A percentile compares a stretch with the other conserved stretches of the same genome.
phyloP scores from a whole-genome alignment of 495 filamentous ascomycete species.

The Thozetella sp. region DNA sequence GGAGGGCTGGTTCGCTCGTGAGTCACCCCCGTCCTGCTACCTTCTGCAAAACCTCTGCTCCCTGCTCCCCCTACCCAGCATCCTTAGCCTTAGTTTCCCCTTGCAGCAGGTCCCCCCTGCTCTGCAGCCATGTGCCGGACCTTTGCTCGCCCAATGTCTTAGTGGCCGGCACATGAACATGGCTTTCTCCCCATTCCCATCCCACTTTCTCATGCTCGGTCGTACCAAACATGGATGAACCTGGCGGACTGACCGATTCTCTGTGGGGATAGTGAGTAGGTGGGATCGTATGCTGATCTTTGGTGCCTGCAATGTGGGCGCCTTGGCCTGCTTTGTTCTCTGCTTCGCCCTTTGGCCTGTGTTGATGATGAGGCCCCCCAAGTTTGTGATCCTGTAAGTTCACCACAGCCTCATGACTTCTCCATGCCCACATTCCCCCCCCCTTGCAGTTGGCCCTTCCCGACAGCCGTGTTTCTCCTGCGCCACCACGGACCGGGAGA shows the following conservation, averaged over 20 bases:
- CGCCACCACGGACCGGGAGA: constrained; percentile 5
- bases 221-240: constrained; percentile 13
- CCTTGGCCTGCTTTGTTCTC: constrained; percentile 86
- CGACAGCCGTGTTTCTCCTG: neutral
- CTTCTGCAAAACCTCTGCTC: constrained; percentile 6
- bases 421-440: constrained; percentile 7
- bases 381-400: constrained; percentile 96
- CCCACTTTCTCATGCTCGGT: neutral
- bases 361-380: constrained; percentile 75
- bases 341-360: constrained; percentile 89
- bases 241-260: neutral
- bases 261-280: constrained; percentile 78
- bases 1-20: constrained; percentile 93
- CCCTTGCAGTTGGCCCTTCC: neutral
- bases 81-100: constrained; percentile 16
- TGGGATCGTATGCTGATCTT: constrained; percentile 97
- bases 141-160: constrained; percentile 34
- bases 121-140: constrained; percentile 38
- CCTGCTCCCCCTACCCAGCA: constrained; percentile 5
- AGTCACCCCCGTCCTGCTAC: constrained; percentile 52
- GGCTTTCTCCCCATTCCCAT: constrained; percentile 2
- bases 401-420: constrained; percentile 17
- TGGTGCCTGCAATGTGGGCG: constrained; percentile 86
- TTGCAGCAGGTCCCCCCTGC: constrained; percentile 27
- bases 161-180: constrained; percentile 32